Conservation (phyloP, 2,329 filamentous ascomycete genomes). For the Allantophomopsis lycopodina region DNA sequence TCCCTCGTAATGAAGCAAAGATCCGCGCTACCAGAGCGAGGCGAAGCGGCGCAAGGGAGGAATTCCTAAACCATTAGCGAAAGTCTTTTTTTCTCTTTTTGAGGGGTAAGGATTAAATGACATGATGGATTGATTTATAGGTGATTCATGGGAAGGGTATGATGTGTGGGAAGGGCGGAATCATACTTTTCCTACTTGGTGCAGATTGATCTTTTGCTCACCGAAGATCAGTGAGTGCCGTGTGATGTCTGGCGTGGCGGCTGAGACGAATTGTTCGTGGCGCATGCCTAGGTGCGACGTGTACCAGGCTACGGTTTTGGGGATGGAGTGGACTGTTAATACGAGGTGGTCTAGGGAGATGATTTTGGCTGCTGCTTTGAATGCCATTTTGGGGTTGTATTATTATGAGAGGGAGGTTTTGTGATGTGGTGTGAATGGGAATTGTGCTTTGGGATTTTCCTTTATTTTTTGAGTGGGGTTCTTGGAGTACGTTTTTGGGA, state of each 20-base stretch:
- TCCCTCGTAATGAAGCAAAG: constrained; percentile 43
- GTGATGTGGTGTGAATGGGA: no score
- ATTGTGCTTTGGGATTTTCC: no score
- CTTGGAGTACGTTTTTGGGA: no score
- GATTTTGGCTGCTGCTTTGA: no score
- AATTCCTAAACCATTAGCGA: constrained; percentile 18
- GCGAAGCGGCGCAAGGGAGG: constrained; percentile 39
- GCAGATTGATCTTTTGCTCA: constrained; percentile 46
- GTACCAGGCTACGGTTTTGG: constrained; percentile 38
- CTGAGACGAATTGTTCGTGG: constrained; percentile 32
- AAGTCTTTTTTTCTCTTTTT: no score
- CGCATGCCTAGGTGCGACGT: constrained; percentile 40
- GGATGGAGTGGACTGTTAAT: constrained; percentile 38
- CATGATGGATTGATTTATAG: no score
- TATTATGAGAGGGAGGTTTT: no score
- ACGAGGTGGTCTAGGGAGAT: constrained; percentile 44
- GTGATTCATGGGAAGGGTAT: no score
- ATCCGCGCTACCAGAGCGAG: constrained; percentile 42
- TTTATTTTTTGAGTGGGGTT: no score
- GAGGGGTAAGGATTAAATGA: no score
- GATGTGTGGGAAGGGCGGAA: not conserved
- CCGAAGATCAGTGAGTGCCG: constrained; percentile 43
- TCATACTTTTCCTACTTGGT: constrained; percentile 30
- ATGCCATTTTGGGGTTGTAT: no score
- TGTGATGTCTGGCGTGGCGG: constrained; percentile 18